These are phyloP conservation scores for Venturia aucupariae DNA, from an alignment of 2,329 filamentous ascomycete genomes.

Conservation along the genomic window DNA sequence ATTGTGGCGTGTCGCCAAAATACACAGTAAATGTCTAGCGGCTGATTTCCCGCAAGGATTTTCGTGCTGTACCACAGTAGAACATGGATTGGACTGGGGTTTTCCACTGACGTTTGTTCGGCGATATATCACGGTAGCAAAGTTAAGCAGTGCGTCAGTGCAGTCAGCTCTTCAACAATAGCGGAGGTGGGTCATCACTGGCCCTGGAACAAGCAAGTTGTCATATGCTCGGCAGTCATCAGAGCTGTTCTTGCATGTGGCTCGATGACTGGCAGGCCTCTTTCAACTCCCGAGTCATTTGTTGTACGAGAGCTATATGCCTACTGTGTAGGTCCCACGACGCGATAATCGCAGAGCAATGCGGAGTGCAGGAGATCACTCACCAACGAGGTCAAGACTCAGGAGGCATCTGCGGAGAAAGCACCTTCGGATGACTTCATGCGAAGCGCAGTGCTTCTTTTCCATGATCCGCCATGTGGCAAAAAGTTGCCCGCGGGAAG, in stretches of 20 bases:
- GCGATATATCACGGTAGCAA: too few species aligned
- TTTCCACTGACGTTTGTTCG: too few species aligned
- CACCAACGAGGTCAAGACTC: neutral
- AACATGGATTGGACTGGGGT: too few species aligned
- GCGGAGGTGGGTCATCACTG: neutral
- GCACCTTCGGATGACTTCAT: neutral
- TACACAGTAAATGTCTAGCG: neutral
- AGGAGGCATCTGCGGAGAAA: neutral
- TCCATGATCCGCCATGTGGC: neutral
- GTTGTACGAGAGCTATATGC: neutral
- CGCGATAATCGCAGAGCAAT: neutral
- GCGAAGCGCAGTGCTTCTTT: neutral
- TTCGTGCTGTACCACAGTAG: too few species aligned
- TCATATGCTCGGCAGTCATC: neutral
- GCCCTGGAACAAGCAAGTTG: neutral
- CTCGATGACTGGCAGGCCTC: neutral
- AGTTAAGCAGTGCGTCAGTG: too few species aligned
- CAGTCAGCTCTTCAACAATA: neutral
- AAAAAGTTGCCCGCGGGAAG: neutral
- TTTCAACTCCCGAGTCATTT: neutral
- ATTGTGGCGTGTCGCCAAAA: neutral
- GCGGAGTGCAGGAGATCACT: neutral
- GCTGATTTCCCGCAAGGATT: too few species aligned
- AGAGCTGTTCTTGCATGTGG: neutral
- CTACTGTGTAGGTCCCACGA: neutral